A percentile compares a stretch with the other conserved stretches of the same genome.
These are phyloP conservation scores for Puya raimondii DNA, from an alignment of 176 grass and related monocot genomes.

Conservation along the genomic window DNA sequence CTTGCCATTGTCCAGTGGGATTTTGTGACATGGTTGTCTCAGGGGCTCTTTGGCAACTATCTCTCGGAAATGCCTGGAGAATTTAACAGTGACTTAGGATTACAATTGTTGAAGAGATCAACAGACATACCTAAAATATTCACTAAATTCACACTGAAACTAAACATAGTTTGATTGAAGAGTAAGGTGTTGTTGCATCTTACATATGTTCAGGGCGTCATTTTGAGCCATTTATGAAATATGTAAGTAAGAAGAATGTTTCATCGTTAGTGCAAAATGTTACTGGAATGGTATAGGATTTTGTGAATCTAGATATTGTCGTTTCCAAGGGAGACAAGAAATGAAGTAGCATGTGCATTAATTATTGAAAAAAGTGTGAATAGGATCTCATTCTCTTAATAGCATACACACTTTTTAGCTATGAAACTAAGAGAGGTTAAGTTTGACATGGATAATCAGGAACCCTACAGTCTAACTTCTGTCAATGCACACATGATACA, in stretches of 20 bases:
- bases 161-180: background rate
- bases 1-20: slow-evolving; percentile 28
- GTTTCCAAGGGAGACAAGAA: background rate
- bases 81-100: background rate
- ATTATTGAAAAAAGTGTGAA: background rate
- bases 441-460: background rate
- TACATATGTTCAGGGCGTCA: background rate
- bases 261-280: background rate
- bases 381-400: background rate
- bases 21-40: slow-evolving; percentile 9
- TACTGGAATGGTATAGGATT: background rate
- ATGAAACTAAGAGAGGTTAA: background rate
- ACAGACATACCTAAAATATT: no score
- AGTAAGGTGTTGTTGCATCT: background rate
- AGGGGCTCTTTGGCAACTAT: slow-evolving; percentile 20
- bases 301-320: background rate
- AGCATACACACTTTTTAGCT: background rate
- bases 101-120: no score
- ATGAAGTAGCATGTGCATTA: background rate
- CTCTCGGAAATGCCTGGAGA: slow-evolving; percentile 60
- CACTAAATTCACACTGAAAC: background rate
- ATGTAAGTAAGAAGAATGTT: background rate
- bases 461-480: background rate
- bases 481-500: background rate
- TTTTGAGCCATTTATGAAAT: background rate